These are phyloP conservation scores for Pichia sp. DNA, from an alignment of 1,139 yeast species.

Conservation along the genomic window DNA sequence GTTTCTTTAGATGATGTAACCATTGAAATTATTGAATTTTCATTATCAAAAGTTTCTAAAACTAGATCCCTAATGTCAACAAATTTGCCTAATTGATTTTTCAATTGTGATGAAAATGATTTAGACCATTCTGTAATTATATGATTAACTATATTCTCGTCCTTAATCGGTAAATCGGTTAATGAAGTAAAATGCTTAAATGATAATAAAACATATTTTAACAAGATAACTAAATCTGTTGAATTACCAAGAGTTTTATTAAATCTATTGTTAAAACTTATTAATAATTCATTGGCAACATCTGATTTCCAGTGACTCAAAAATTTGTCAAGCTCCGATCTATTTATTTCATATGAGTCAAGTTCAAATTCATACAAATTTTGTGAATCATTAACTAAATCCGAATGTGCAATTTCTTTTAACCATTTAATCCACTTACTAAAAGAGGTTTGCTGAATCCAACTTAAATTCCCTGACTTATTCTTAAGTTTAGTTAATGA, in stretches of 20 bases:
- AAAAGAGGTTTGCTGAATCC: conserved; percentile 21
- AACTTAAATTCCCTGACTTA: conserved; percentile 17
- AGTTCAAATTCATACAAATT: conserved; percentile 14
- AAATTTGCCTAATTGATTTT: conserved; percentile 16
- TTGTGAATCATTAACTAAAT: conserved; percentile 11
- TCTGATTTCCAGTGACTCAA: conserved; percentile 19
- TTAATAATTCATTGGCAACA: conserved; percentile 6
- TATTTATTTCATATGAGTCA: conserved; percentile 11
- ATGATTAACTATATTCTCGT: conserved; percentile 12
- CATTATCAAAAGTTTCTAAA: conserved; percentile 14
- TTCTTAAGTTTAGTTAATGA: conserved; percentile 19
- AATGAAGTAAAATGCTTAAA: conserved; percentile 29
- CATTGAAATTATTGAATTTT: conserved; percentile 1
- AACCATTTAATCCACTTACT: conserved; percentile 26
- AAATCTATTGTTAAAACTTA: conserved; percentile 3
- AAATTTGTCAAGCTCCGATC: conserved; percentile 5
- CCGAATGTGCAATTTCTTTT: conserved; percentile 1
- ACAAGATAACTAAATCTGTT: conserved; percentile 14
- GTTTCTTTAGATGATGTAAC: conserved; percentile 15
- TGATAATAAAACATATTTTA: conserved; percentile 21
- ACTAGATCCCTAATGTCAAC: conserved; percentile 17
- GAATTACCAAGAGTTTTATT: conserved; percentile 7
- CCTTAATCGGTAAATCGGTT: conserved; percentile 15
- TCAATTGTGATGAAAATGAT: conserved; percentile 13
- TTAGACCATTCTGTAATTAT: conserved; percentile 21